A percentile compares a stretch with the other conserved stretches of the same genome.
These are phyloP conservation scores for Barnettozyma botsteinii DNA, from an alignment of 805 yeast species.

Conservation along the genomic window DNA sequence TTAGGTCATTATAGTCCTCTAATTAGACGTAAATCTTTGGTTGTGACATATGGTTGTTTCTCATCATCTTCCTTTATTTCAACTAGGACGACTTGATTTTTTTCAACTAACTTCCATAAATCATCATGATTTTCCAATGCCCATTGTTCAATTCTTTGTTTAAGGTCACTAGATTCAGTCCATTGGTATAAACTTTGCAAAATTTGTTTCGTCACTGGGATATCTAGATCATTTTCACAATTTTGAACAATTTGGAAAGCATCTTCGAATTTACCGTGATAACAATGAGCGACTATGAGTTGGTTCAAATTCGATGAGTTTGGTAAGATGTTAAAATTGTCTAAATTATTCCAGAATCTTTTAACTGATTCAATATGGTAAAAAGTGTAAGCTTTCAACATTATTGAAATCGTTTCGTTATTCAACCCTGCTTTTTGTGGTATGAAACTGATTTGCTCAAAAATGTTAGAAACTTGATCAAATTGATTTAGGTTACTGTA, in stretches of 20 bases:
- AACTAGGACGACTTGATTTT: constrained; percentile 3
- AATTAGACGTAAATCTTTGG: constrained; percentile 13
- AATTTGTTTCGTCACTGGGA: constrained; percentile 38
- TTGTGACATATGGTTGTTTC: constrained; percentile 8
- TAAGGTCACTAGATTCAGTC: constrained; percentile 23
- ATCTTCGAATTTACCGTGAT: constrained; percentile 50
- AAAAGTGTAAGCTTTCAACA: constrained; percentile 58
- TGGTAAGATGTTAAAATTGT: constrained; percentile 44
- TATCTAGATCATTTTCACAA: constrained; percentile 40
- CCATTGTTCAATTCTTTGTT: constrained; percentile 27
- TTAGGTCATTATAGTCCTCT: constrained; percentile 6
- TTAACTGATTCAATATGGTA: constrained; percentile 49
- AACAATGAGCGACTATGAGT: constrained; percentile 63
- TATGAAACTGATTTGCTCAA: constrained; percentile 50
- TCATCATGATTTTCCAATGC: constrained; percentile 30
- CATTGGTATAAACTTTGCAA: constrained; percentile 43
- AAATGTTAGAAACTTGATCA: constrained; percentile 50
- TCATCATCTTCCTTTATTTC: constrained; percentile 9
- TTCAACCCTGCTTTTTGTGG: constrained; percentile 49
- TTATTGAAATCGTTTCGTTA: constrained; percentile 57
- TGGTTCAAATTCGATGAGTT: constrained; percentile 49
- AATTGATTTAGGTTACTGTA: constrained; percentile 54
- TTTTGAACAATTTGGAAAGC: constrained; percentile 48
- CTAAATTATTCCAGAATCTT: constrained; percentile 54
- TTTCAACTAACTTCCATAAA: constrained; percentile 34